Evolutionary conservation across 345 rosid species (phyloP).

Genomic region (Salix viminalis): DNA sequence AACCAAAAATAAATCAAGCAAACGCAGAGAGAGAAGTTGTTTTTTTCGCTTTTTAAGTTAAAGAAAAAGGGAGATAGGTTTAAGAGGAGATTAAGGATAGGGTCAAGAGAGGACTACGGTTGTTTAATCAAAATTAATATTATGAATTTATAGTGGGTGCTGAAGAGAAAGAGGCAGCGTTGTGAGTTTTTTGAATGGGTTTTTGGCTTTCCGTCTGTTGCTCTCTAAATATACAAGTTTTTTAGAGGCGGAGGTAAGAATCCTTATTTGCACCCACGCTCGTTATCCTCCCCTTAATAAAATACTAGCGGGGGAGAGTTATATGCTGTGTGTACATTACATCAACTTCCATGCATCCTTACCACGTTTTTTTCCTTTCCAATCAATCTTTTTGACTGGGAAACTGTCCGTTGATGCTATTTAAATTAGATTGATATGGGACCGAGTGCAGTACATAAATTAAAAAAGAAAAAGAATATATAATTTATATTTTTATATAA

Average conservation of each 20-base stretch:
- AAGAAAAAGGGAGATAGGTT: background rate
- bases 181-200: background rate
- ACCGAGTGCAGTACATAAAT: too few relatives aligned
- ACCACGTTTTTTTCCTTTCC: too few relatives aligned
- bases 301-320: background rate
- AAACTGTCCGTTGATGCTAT: too few relatives aligned
- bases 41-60: background rate
- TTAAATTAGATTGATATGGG: too few relatives aligned
- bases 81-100: background rate
- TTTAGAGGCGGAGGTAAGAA: constrained; percentile 24
- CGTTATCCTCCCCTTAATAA: background rate
- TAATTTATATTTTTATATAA: too few relatives aligned
- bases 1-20: background rate
- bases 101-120: background rate
- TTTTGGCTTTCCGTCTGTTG: background rate
- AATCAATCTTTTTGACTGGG: too few relatives aligned
- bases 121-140: background rate
- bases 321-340: background rate
- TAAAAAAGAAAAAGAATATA: too few relatives aligned
- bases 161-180: background rate
- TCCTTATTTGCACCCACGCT: background rate
- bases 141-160: background rate
- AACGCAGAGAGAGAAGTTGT: background rate
- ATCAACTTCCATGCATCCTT: background rate
- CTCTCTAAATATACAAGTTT: background rate